Conservation (phyloP, 345 rosid species). For the sweet orange (Citrus sinensis) region DNA sequence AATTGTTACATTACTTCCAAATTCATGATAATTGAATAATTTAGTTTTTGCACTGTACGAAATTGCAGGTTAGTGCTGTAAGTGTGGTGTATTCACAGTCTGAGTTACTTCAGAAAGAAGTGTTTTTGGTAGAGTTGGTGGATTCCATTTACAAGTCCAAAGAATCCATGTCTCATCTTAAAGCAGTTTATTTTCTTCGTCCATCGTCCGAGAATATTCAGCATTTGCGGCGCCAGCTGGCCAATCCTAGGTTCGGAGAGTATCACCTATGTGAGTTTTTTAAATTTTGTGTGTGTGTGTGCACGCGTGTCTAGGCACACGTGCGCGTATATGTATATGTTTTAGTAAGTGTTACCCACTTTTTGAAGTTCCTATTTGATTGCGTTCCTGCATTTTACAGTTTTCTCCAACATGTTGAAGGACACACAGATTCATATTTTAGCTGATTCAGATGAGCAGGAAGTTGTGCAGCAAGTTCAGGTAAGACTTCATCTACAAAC, state of each 20-base stretch:
- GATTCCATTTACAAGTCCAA: slow-evolving; percentile 77
- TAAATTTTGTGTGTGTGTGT: background rate
- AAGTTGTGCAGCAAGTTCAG: slow-evolving; percentile 96
- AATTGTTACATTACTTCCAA: background rate
- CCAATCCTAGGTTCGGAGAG: slow-evolving; percentile 86
- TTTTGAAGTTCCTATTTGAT: background rate
- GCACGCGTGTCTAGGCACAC: too few relatives aligned
- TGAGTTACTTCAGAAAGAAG: slow-evolving; percentile 94
- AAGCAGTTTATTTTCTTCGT: slow-evolving; percentile 87
- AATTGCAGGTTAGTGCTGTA: slow-evolving; percentile 74
- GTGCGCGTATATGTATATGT: background rate
- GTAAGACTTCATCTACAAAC: slow-evolving; percentile 25
- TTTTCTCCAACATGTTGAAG: slow-evolving; percentile 93
- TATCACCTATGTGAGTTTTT: slow-evolving; percentile 71
- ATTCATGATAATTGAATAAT: background rate
- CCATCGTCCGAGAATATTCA: slow-evolving; percentile 89
- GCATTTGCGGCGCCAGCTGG: slow-evolving; percentile 74
- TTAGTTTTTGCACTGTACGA: background rate
- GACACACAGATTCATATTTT: slow-evolving; percentile 95
- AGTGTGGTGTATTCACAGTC: slow-evolving; percentile 95
- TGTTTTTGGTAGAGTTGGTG: slow-evolving; percentile 83
- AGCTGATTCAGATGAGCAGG: slow-evolving; percentile 99
- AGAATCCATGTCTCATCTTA: slow-evolving; percentile 93
- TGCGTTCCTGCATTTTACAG: slow-evolving; percentile 36
- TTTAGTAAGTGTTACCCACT: background rate